Conservation (phyloP, 441 rosid genomes). For the Capsella rubella region DNA sequence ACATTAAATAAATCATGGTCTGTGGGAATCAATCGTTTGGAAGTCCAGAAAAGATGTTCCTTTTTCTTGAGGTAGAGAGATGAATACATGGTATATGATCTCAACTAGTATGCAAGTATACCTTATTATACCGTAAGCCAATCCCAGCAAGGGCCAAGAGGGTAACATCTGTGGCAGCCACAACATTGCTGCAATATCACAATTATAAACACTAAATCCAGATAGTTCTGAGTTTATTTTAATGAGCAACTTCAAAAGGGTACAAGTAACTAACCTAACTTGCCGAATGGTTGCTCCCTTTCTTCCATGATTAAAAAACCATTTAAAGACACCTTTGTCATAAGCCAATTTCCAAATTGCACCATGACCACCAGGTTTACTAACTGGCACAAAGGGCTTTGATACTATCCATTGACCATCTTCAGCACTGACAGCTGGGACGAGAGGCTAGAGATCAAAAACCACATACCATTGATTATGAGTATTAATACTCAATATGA, state of each 20-base stretch:
- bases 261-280: conserved; percentile 75
- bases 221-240: conserved; percentile 26
- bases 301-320: conserved; percentile 86
- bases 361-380: conserved; percentile 98
- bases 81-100: neutral
- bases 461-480: conserved; percentile 26
- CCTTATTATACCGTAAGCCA: conserved; percentile 80
- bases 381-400: conserved; percentile 78
- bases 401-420: conserved; percentile 87
- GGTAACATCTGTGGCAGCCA: conserved; percentile 94
- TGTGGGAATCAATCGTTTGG: conserved; percentile 16
- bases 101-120: conserved; percentile 40
- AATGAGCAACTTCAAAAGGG: conserved; percentile 24
- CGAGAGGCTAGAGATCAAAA: conserved; percentile 75
- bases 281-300: conserved; percentile 93
- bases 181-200: conserved; percentile 78
- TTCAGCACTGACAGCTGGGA: conserved; percentile 81
- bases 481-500: conserved; percentile 6
- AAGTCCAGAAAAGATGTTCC: conserved; percentile 6
- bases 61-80: conserved; percentile 3
- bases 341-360: conserved; percentile 96
- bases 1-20: conserved; percentile 27
- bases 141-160: conserved; percentile 92
- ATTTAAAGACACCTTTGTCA: conserved; percentile 84
- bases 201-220: conserved; percentile 36